phyloP scores from a whole-genome alignment of 2,329 filamentous ascomycete genomes.

The Coniochaeta pulveracea region DNA sequence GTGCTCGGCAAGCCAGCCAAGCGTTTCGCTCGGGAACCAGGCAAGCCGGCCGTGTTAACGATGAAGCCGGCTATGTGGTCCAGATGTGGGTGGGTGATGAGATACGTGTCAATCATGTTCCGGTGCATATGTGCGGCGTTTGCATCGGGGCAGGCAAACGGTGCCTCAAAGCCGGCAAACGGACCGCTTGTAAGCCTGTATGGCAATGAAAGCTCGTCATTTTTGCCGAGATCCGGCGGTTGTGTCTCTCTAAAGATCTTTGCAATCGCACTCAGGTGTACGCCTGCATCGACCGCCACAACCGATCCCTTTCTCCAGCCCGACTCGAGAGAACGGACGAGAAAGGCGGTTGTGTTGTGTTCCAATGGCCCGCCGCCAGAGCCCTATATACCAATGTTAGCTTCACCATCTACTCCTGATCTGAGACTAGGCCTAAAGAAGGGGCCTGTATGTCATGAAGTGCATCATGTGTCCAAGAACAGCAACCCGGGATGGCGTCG shows the following conservation, averaged over 20 bases:
- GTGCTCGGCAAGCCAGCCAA: constrained; percentile 78
- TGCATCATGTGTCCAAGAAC: not conserved
- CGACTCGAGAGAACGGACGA: constrained; percentile 70
- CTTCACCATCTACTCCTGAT: too few relatives aligned
- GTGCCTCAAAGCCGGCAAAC: constrained; percentile 68
- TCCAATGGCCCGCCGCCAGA: constrained; percentile 83
- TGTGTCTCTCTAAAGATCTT: constrained; percentile 56
- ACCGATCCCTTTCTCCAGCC: constrained; percentile 76
- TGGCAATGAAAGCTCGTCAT: constrained; percentile 25
- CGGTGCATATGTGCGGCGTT: constrained; percentile 76
- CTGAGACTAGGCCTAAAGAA: not conserved
- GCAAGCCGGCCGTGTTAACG: constrained; percentile 82
- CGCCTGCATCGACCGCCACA: constrained; percentile 87
- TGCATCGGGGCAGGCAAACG: constrained; percentile 52
- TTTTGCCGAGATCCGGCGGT: constrained; percentile 22
- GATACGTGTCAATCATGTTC: constrained; percentile 72
- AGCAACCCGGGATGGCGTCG: not conserved
- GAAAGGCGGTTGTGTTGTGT: constrained; percentile 78
- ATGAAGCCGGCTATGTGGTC: constrained; percentile 89
- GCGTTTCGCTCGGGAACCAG: constrained; percentile 71
- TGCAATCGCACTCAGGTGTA: constrained; percentile 78
- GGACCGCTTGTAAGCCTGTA: constrained; percentile 56
- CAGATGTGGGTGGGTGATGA: constrained; percentile 94
- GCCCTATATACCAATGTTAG: constrained; percentile 45
- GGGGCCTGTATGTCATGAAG: not conserved